Percentiles rank a stretch among this genome's conserved stretches.
Conservation (phyloP, 345 rosid genomes). For the Citrus inodora region DNA sequence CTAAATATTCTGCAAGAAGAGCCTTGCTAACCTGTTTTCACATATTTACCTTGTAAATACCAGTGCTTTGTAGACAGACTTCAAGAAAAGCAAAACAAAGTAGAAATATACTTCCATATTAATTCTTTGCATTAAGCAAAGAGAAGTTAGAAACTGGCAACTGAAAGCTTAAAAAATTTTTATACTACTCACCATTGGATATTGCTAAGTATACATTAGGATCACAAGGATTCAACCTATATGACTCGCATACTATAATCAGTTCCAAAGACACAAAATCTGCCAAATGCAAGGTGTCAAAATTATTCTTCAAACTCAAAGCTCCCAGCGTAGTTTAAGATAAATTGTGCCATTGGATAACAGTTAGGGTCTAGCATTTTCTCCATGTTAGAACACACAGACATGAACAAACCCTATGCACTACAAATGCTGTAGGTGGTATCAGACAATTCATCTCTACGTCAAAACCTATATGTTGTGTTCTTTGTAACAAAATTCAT, state of each 20-base stretch:
- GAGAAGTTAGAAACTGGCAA: background rate
- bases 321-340: background rate
- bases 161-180: background rate
- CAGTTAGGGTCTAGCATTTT: background rate
- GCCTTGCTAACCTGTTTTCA: slow-evolving; percentile 82
- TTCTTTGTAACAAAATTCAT: background rate
- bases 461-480: background rate
- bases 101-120: background rate
- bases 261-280: background rate
- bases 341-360: background rate
- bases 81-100: background rate
- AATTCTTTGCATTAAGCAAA: background rate
- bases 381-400: background rate
- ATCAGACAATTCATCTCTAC: slow-evolving; percentile 4
- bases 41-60: slow-evolving; percentile 6
- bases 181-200: background rate
- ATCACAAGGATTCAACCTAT: slow-evolving; percentile 1
- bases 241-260: background rate
- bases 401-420: background rate
- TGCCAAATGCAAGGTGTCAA: background rate
- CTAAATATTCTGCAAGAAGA: slow-evolving; percentile 67
- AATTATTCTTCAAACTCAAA: background rate
- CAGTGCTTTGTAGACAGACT: slow-evolving; percentile 5
- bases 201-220: background rate
- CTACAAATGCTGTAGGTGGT: background rate